Base-by-base conservation (phyloP, 768 basidiomycete species). In the Boletus sp. region DNA sequence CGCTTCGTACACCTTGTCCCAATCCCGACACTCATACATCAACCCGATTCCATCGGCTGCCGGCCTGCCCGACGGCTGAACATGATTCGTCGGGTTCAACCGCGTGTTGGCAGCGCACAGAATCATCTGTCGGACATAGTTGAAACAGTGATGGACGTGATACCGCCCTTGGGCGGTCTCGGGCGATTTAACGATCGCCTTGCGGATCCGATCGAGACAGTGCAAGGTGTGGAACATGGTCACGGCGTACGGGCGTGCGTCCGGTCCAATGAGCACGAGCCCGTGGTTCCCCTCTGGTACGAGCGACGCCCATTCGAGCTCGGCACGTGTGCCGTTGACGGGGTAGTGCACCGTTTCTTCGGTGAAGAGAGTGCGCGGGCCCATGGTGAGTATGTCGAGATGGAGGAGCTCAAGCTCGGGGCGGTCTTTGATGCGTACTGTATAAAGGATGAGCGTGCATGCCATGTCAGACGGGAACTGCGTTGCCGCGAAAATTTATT, bases 211-310 rank as follows among this genome's bases (percentile, higher is more conserved):
- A 42, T 78, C 64, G 59, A 78, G 65, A 54, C 77, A 78, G 24
- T 75, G 73, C 0, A 79, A 64, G 36, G 74, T 71, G 64, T 79
- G 77, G 39, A 79, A 69, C 64, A 78, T 72, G 33, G 69, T 54
- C 32, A 77, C 58, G 9, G 72, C 71, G 58, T 71, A 76, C 2
- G 76, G 70, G 15, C 68, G 66, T 2, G 56, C 18, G 29, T 58
- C 52, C 4, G 55, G 50, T 5, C 60, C 60, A 37, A 67, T 37
- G 28, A 55, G 33, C 8, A 68, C 49, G n/a, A 68, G 42, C 0
- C 65, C 68, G 39, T 63, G 47, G 51, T 67, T 64, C 0, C 48
- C 58, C 1, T 45, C 45, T 15, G 67, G 67, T 2, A 68, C 60
- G 46, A 68, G 66, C 42, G 65, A 50, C 6, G 58, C 62, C 68